Percentiles rank a stretch among this genome's conserved stretches.
Evolutionary conservation across 2,329 filamentous ascomycete genomes (phyloP).

Genomic region (Penicillium janthinellum): DNA sequence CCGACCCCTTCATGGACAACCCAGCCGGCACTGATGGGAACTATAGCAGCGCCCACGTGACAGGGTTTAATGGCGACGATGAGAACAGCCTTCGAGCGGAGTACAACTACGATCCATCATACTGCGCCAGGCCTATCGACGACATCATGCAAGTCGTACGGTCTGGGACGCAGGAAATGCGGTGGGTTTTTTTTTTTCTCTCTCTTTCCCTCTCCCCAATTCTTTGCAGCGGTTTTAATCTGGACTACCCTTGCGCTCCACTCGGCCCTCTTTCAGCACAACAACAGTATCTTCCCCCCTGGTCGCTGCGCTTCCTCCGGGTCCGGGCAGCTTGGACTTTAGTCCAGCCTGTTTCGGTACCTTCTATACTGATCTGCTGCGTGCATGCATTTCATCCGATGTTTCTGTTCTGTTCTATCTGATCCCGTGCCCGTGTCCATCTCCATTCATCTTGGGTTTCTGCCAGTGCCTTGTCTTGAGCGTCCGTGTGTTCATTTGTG

Average conservation of each 20-base stretch:
- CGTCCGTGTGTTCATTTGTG: constrained; percentile 18
- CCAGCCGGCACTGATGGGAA: constrained; percentile 43
- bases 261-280: constrained; percentile 29
- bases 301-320: constrained; percentile 33
- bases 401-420: constrained; percentile 22
- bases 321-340: constrained; percentile 36
- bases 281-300: constrained; percentile 25
- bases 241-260: constrained; percentile 36
- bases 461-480: constrained; percentile 16
- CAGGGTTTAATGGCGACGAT: constrained; percentile 45
- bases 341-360: constrained; percentile 30
- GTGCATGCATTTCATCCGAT: constrained; percentile 34
- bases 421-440: constrained; percentile 14
- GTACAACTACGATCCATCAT: neutral
- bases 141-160: constrained; percentile 22
- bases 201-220: constrained; percentile 8
- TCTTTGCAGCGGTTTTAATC: constrained; percentile 38
- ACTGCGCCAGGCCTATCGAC: too few species aligned
- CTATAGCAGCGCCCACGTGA: constrained; percentile 40
- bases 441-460: constrained; percentile 3
- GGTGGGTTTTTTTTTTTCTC: constrained; percentile 51
- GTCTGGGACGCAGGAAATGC: constrained; percentile 54
- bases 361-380: constrained; percentile 30
- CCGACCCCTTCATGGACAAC: constrained; percentile 43
- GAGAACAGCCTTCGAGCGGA: constrained; percentile 55